Evolutionary conservation across 192 early-diverging fungal species (phyloP), one percentile per base, ranked within the genome.

Genomic region (Coemansia sp.): DNA sequence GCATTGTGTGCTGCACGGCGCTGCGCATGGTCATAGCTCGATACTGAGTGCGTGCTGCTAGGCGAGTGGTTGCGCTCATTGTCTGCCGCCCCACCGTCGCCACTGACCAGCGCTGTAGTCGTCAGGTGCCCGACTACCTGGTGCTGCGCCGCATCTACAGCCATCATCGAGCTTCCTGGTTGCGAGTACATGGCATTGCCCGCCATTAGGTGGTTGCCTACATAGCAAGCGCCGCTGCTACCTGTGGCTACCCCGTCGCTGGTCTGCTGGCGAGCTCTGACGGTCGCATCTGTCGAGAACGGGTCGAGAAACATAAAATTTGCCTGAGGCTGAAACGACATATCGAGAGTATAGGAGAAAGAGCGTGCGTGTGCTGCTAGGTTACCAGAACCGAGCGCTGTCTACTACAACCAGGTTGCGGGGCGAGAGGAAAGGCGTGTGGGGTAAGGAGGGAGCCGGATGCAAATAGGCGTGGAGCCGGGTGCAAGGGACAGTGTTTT

Each of bases 1-100:
- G 89, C 89, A 54, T 93, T 93, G 69, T 93, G 91, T 32, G 84
- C 87, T 10, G 88, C 87, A 42, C 91, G 84, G 52, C 84, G 85
- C 66, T 91, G 87, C 15, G 76, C 78, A 64, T 81, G 55, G 56
- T 82, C 80, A 38, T 39, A 48, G 62, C 65, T 46, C 3, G 69
- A 55, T 10, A 34, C 41, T 15, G 67, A 69, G 35, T 60, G 53
- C 3, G 36, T 56, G 53, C 60, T 61, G 52, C 68, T 71, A 22
- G 76, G 71, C 41, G 76, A 80, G 56, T 60, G 70, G 62, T 67
- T 67, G 56, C 76, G 71, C 18, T 65, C 60, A n/a, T 65, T 67
- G 26, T 53, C 52, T 19, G 40, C 38, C 21, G 22, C 26, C 8
- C 18, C 50, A 4, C 22, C 50, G 50, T 24, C 50, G 22, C 56